These are phyloP conservation scores for Thecaphora frezii DNA, from an alignment of 1,284 basidiomycete species.

Conservation along the genomic window DNA sequence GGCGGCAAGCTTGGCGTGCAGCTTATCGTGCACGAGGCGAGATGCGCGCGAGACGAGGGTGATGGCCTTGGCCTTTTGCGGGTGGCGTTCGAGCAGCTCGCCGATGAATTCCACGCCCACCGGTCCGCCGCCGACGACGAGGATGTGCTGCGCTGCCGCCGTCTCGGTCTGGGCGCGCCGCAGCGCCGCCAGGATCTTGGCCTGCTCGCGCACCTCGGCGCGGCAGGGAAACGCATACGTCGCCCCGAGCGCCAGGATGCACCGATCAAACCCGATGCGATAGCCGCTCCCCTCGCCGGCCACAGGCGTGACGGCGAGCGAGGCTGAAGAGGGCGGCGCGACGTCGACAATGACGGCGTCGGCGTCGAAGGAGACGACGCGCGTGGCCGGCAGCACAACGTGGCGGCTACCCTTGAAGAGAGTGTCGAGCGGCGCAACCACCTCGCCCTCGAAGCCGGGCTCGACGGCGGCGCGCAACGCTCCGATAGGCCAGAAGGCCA, in stretches of 20 bases:
- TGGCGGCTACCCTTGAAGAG: constrained; percentile 18
- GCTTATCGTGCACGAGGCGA: constrained; percentile 8
- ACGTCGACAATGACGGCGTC: constrained; percentile 14
- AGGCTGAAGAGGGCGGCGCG: constrained; percentile 7
- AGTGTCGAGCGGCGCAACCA: constrained; percentile 16
- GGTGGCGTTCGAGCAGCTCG: constrained; percentile 27
- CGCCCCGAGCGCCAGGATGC: constrained; percentile 24
- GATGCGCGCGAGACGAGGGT: constrained; percentile 54
- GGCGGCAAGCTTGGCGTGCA: constrained; percentile 27
- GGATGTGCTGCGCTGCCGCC: constrained; percentile 18
- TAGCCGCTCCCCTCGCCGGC: constrained; percentile 1
- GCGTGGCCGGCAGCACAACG: constrained; percentile 11
- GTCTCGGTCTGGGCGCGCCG: constrained; percentile 21
- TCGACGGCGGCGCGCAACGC: constrained; percentile 60
- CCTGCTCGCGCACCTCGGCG: constrained; percentile 2
- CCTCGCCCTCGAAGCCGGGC: constrained; percentile 52
- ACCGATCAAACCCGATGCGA: constrained; percentile 15
- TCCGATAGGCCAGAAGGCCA: constrained; percentile 58
- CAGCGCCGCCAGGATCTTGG: constrained; percentile 13
- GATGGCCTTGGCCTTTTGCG: constrained; percentile 39
- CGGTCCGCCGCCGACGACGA: constrained; percentile 57
- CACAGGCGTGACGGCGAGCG: neutral
- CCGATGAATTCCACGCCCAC: constrained; percentile 63
- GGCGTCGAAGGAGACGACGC: constrained; percentile 10
- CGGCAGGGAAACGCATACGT: constrained; percentile 23